Base-by-base conservation (phyloP, 108 stramenopile species). In the Poteriospumella lacustris region DNA sequence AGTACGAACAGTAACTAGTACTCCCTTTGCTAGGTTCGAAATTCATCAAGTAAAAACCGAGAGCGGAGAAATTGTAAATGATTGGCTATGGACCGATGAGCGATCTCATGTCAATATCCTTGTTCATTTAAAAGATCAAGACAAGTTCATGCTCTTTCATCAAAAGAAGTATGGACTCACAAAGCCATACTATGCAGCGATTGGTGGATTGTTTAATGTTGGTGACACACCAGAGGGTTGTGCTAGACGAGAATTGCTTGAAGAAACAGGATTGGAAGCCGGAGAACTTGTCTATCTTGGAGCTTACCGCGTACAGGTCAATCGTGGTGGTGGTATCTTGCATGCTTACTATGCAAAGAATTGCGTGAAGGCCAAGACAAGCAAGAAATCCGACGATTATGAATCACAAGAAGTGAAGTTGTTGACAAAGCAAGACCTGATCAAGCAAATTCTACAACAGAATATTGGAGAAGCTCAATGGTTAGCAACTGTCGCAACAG, bases 21-120 rank as follows among this genome's bases (percentile, higher is more conserved):
- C 64, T 39, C 64, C 64, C 15, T 68, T 68, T 40, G 64, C 64
- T 36, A 36, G 64, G 19, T 68, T 68, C 24, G 64, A 68, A 68
- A 68, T 68, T 68, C 64, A 68, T 68, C 12, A 68, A 68, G 64
- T 68, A 68, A 36, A 40, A 19, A 68, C 64, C 24, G 64, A 68
- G 64, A 19, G 19, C 36, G 64, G 64, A 36, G 19, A 19, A 19
- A 68, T 68, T 36, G 36, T 68, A 36, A 68, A 68, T 68, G 64
- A 68, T 40, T 68, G 64, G 64, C 36, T 68, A 39, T 68, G 64
- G 64, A 68, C 64, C 24, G 64, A 68, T 68, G 64, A 68, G 40
- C 12, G 64, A 68, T 68, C 64, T 39, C 64, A 68, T 40, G 36
- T 68, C 15, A 68, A 68, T 68, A 68, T 68, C 12, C 24, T 68